These are phyloP conservation scores for Ustilago esculenta DNA, from an alignment of 1,284 basidiomycete genomes.

Conservation along the genomic window DNA sequence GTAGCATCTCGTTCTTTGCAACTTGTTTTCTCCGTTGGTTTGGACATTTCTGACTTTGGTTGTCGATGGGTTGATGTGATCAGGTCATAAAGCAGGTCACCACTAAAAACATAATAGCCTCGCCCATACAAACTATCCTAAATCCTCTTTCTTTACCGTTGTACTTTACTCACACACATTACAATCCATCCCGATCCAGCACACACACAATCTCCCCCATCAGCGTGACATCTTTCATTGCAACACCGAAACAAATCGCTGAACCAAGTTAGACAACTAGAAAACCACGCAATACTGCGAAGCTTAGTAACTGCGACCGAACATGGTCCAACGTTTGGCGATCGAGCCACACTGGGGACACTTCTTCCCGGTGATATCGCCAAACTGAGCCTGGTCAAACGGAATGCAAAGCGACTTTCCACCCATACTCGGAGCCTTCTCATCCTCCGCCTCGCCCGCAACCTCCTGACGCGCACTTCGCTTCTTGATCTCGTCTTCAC, in stretches of 20 bases:
- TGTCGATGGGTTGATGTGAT: no score
- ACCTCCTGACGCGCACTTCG: constrained; percentile 73
- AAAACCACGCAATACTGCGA: not conserved
- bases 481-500: constrained; percentile 99
- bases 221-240: not conserved
- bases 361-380: constrained; percentile 54
- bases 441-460: constrained; percentile 69
- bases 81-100: constrained; percentile 50
- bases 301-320: constrained; percentile 62
- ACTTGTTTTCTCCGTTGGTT: no score
- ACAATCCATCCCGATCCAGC: constrained; percentile 1
- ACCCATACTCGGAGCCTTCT: constrained; percentile 94
- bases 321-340: constrained; percentile 67
- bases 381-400: constrained; percentile 80
- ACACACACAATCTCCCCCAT: not conserved
- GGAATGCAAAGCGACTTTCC: constrained; percentile 98
- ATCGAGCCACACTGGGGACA: constrained; percentile 63
- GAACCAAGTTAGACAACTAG: no score
- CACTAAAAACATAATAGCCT: no score
- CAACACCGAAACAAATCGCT: not conserved
- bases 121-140: no score
- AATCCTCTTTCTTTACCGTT: no score
- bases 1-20: no score
- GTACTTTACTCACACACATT: no score
- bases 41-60: no score